Conservation (phyloP, 2,329 filamentous ascomycete species). For the Sordariomycetes sp. region DNA sequence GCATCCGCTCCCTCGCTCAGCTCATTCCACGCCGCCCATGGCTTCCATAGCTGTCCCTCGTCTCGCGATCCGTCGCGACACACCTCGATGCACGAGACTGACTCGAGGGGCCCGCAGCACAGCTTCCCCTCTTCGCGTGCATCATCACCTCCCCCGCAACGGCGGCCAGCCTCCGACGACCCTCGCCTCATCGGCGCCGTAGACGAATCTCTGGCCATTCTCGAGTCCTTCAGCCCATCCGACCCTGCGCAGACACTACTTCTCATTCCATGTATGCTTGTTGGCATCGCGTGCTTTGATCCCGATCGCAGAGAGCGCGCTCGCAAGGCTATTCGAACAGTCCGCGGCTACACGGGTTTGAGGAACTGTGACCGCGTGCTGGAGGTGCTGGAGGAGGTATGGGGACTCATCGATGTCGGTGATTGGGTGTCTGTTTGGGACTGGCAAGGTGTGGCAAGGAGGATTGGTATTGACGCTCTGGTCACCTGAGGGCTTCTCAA, state of each 20-base stretch:
- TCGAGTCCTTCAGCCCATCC: constrained; percentile 45
- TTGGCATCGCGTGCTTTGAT: constrained; percentile 51
- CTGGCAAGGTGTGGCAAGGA: constrained; percentile 48
- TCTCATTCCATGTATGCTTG: constrained; percentile 49
- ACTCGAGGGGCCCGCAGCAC: constrained; percentile 14
- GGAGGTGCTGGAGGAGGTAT: constrained; percentile 48
- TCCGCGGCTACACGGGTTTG: constrained; percentile 51
- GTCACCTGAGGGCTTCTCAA: constrained; percentile 26
- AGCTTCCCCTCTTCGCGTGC: constrained; percentile 10
- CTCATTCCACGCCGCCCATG: constrained; percentile 6
- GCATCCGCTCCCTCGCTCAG: constrained; percentile 10
- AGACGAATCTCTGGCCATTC: constrained; percentile 43
- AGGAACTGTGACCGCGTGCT: constrained; percentile 45
- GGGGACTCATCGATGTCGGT: constrained; percentile 47
- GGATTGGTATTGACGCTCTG: constrained; percentile 46
- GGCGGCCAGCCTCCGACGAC: constrained; percentile 39
- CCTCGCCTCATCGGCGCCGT: constrained; percentile 43
- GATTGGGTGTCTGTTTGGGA: constrained; percentile 55
- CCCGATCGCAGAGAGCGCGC: constrained; percentile 42
- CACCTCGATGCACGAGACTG: constrained; percentile 29
- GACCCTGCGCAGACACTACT: constrained; percentile 52
- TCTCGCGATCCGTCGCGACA: constrained; percentile 26
- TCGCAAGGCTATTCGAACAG: constrained; percentile 35
- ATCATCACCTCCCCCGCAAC: constrained; percentile 34
- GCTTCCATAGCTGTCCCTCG: constrained; percentile 19